Conservation (phyloP, 257 asterid species). For the Linaria vulgaris region DNA sequence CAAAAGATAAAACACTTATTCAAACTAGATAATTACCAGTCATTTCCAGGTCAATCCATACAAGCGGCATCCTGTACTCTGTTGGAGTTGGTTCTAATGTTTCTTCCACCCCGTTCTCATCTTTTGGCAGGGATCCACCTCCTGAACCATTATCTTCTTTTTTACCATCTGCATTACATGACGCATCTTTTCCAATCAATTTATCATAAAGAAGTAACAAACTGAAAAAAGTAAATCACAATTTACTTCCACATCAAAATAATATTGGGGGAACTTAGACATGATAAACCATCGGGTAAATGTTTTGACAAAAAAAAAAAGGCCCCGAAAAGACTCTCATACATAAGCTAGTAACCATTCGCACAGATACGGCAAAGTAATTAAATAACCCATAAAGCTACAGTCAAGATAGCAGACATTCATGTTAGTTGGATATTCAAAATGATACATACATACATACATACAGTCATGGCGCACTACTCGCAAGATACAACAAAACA, state of each 20-base stretch:
- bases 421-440: too few relatives aligned
- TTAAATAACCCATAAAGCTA: neutral
- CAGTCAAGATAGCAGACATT: neutral
- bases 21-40: constrained; percentile 54
- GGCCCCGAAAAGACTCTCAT: neutral
- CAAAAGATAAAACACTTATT: constrained; percentile 14
- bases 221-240: neutral
- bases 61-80: constrained; percentile 78
- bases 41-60: constrained; percentile 99
- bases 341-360: neutral
- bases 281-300: constrained; percentile 11
- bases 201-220: neutral
- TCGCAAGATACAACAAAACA: too few relatives aligned
- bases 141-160: constrained; percentile 32
- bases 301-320: too few relatives aligned
- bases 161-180: constrained; percentile 40
- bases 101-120: constrained; percentile 34
- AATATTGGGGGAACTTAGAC: neutral
- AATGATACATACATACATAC: too few relatives aligned
- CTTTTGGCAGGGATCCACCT: constrained; percentile 28
- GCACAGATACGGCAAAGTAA: neutral
- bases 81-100: constrained; percentile 25
- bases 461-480: too few relatives aligned
- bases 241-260: neutral
- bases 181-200: constrained; percentile 12